Evolutionary conservation across 1,139 yeast species (phyloP), one percentile per base, ranked within the genome.

Genomic region (Schwanniomyces etchellsii): DNA sequence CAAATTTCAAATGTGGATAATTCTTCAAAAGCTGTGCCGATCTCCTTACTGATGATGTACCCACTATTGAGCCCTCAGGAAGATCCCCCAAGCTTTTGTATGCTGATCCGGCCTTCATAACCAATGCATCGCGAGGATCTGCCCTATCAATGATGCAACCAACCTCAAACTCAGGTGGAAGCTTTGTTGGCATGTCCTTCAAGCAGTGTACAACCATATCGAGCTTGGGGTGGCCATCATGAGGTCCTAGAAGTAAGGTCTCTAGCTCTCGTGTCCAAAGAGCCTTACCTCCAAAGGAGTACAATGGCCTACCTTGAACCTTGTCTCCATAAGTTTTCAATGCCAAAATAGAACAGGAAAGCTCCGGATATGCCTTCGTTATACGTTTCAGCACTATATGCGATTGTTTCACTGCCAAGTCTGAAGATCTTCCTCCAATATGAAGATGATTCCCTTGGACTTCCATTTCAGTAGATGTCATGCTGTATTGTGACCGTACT

Each of bases 201-300:
- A 91, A 68, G 3, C 95, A 84, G 56, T 91, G 98, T 25, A 91
- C 97, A 49, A 91, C 82, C 57, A 91, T 63, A 54, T 91, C 97
- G 32, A 91, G 67, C 51, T 77, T 64, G 33, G 85, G 84, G 42
- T 68, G 76, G 30, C 62, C 68, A n/a, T 77, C 86, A 25, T 78
- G 63, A 31, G 72, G 62, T 39, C 72, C 73, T 42, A 83, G 66
- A 33, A 91, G 63, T 33, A 88, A 62, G 20, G 78, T 81, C 57
- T 91, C 98, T 38, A 91, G 68, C 55, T 91, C 98, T 50, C 86
- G 84, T 7, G 98, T 91, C 98, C 98, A 91, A 26, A 91, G 60
- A 1, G 96, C 78, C 54, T 91, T 91, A 16, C 98, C 98, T 23
- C 96, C 97, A 59, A 91, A 91, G 5, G 95, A 75, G 55, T 91